These are phyloP conservation scores for Mycena citricolor DNA, from an alignment of 1,284 basidiomycete genomes.

Conservation along the genomic window DNA sequence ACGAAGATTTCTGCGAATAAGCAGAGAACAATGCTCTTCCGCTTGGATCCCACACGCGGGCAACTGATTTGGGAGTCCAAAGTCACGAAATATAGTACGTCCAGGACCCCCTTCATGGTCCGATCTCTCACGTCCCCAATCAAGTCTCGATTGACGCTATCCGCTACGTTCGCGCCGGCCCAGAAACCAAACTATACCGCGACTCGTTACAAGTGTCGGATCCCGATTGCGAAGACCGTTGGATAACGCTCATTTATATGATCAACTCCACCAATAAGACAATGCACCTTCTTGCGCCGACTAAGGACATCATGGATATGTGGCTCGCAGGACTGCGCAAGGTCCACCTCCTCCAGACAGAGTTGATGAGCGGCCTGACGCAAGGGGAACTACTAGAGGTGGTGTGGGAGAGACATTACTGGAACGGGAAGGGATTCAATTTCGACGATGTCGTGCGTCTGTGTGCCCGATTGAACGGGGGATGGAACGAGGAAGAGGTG, in stretches of 20 bases:
- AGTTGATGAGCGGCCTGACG: constrained; percentile 66
- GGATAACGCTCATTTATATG: constrained; percentile 81
- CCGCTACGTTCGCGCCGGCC: constrained; percentile 84
- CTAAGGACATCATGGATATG: constrained; percentile 64
- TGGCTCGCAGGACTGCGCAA: constrained; percentile 68
- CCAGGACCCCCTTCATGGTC: background rate
- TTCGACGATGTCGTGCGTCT: constrained; percentile 76
- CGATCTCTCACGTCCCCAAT: background rate
- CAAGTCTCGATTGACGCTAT: constrained; percentile 91
- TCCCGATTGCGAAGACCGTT: constrained; percentile 57
- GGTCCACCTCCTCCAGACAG: constrained; percentile 60
- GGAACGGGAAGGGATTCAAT: constrained; percentile 74
- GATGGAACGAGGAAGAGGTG: constrained; percentile 57
- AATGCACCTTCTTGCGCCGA: constrained; percentile 84
- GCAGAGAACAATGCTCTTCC: constrained; percentile 73
- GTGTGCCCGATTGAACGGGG: constrained; percentile 76
- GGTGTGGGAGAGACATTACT: constrained; percentile 84
- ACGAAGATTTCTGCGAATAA: constrained; percentile 88
- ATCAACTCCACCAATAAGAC: constrained; percentile 87
- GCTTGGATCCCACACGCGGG: constrained; percentile 77
- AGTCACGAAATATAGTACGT: constrained; percentile 73
- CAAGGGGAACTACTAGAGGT: constrained; percentile 64
- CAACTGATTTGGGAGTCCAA: constrained; percentile 85
- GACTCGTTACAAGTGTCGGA: constrained; percentile 66
- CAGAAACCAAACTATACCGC: constrained; percentile 78